Base-by-base conservation (phyloP, 768 basidiomycete genomes). In the Naganishia friedmannii region DNA sequence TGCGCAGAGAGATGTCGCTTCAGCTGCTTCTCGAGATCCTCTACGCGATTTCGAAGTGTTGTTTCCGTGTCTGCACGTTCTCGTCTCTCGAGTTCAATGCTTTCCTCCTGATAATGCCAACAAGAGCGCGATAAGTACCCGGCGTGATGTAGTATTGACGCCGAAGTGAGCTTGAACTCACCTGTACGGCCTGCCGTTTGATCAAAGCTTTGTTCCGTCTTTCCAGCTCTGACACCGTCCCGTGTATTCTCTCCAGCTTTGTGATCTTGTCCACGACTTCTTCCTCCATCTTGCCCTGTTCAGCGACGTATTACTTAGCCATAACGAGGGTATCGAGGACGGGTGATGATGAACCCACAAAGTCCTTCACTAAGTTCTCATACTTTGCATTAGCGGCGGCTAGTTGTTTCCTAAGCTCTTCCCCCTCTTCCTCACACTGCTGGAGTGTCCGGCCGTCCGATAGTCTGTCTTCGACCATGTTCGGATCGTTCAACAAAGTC, bases 41-140 rank as follows among this genome's bases (percentile, higher is more conserved):
- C 67, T 75, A 60, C 1, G 72, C 72, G 26, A 69, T 53, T 56
- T 72, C 71, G 0, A 74, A 68, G 66, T 74, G 74, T 13, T 51
- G n/a, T 51, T 65, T 80, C 79, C 70, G 76, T 76, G 2, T 72
- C 72, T 48, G 71, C 72, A 26, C 76, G 72, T 12, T 77, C 75
- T 70, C 73, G 69, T 37, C 79, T 67, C 67, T 80, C 78, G 19
- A 74, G 65, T 28, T 78, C 79, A 57, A 80, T 77, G 1, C 72
- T 67, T 55, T 73, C 69, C 56, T 80, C 78, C 79, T 80, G 57
- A 8, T 37, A 26, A 37, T 6, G n/a, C n/a, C n/a, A 46, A 39
- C 7, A 48, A 17, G 13, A 28, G 17, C 17, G 3, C 12, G 23
- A 57, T 17, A 19, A 31, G 45, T 51, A 32, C 39, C 45, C 31